Conservation (phyloP, 1,139 yeast genomes). For the Candida tunisiensis region DNA sequence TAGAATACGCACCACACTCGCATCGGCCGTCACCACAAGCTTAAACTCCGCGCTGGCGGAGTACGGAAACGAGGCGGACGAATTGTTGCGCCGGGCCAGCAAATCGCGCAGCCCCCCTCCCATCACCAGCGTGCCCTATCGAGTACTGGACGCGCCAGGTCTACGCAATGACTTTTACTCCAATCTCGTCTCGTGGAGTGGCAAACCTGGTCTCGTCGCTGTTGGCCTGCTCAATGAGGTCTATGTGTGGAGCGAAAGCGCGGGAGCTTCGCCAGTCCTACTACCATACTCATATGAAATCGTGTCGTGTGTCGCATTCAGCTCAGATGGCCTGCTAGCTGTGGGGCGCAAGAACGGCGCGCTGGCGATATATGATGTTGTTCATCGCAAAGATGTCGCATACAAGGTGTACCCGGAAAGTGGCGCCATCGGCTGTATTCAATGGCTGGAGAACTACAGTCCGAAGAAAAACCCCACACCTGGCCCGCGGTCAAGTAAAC, state of each 20-base stretch:
- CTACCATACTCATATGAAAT: conserved; percentile 10
- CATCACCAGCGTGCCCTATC: conserved; percentile 21
- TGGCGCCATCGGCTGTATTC: conserved; percentile 21
- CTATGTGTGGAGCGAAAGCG: conserved; percentile 47
- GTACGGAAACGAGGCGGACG: too few relatives aligned
- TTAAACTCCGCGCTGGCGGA: too few relatives aligned
- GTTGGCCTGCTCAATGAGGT: conserved; percentile 53
- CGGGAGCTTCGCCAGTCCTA: conserved; percentile 22
- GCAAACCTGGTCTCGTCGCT: conserved; percentile 32
- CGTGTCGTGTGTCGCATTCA: conserved; percentile 45
- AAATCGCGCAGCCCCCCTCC: too few relatives aligned
- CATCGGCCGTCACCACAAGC: too few relatives aligned
- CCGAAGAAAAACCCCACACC: not conserved
- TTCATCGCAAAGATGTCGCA: not conserved
- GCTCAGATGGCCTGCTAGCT: conserved; percentile 30
- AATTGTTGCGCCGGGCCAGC: too few relatives aligned
- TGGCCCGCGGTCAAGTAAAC: too few relatives aligned
- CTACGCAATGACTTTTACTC: conserved; percentile 69
- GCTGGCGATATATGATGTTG: conserved; percentile 24
- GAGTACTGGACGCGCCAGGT: conserved; percentile 58
- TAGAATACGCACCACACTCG: too few relatives aligned
- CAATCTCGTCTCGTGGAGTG: conserved; percentile 64
- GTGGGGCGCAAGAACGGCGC: conserved; percentile 44
- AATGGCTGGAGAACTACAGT: conserved; percentile 11
- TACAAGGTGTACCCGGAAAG: conserved; percentile 13